Conservation (phyloP, 1,284 basidiomycete species). For the Ceratobasidium sp. region DNA sequence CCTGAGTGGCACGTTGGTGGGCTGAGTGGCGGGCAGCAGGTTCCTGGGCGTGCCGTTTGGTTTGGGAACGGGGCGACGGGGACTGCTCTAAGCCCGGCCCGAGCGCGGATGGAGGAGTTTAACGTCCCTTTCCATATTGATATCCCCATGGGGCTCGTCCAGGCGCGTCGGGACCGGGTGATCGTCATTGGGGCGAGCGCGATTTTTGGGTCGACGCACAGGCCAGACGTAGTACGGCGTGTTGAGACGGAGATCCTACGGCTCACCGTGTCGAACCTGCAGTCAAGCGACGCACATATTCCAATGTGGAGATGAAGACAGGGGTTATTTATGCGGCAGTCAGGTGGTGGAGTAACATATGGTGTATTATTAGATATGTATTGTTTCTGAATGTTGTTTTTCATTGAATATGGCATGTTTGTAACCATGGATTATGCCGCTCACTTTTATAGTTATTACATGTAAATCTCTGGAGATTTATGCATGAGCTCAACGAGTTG, state of each 20-base stretch:
- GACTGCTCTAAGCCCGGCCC: neutral
- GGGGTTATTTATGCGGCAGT: neutral
- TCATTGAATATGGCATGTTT: conserved; percentile 36
- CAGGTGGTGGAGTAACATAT: conserved; percentile 25
- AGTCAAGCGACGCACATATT: conserved; percentile 30
- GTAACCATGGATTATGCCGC: conserved; percentile 16
- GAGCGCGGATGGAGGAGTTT: conserved; percentile 25
- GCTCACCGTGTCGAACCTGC: conserved; percentile 30
- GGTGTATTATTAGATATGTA: conserved; percentile 45
- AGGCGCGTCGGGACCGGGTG: conserved; percentile 26
- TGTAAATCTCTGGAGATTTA: conserved; percentile 39
- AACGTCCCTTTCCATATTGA: conserved; percentile 37
- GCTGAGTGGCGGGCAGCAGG: conserved; percentile 37
- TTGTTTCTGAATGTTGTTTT: conserved; percentile 12
- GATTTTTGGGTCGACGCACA: conserved; percentile 39
- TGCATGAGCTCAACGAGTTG: conserved; percentile 42
- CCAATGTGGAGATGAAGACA: conserved; percentile 33
- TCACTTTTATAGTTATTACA: conserved; percentile 23
- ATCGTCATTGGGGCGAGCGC: conserved; percentile 30
- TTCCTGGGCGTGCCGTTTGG: conserved; percentile 30
- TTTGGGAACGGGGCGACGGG: conserved; percentile 25
- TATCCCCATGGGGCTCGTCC: conserved; percentile 28
- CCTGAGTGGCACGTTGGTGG: conserved; percentile 40
- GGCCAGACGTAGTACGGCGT: conserved; percentile 26
- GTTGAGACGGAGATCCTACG: conserved; percentile 34